A percentile compares a stretch with the other conserved stretches of the same genome.
Conservation (phyloP, 192 early-diverging fungal species). For the Coemansia reversa region DNA sequence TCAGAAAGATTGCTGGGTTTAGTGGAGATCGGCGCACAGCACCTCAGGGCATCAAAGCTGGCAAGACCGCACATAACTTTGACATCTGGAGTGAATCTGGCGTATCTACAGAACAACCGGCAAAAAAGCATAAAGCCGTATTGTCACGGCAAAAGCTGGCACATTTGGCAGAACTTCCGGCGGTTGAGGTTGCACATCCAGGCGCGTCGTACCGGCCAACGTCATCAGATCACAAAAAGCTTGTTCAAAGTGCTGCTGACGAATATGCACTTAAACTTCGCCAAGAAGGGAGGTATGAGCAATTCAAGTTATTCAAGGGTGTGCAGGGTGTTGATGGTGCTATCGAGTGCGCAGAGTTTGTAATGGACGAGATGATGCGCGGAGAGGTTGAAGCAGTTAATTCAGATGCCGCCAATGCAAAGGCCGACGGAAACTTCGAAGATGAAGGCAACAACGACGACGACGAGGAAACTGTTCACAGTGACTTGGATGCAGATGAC, state of each 20-base stretch:
- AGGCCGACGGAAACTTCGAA: neutral
- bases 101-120: neutral
- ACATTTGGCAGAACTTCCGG: constrained; percentile 52
- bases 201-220: constrained; percentile 92
- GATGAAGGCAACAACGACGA: constrained; percentile 15
- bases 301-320: constrained; percentile 15
- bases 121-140: constrained; percentile 4
- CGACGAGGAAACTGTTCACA: constrained; percentile 9
- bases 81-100: constrained; percentile 38
- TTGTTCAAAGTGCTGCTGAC: constrained; percentile 60
- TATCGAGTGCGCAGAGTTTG: constrained; percentile 29
- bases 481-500: constrained; percentile 15
- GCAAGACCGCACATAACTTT: constrained; percentile 5
- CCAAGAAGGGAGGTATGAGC: constrained; percentile 13
- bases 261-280: constrained; percentile 56
- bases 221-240: constrained; percentile 73
- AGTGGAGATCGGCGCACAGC: constrained; percentile 11
- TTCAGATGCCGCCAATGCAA: constrained; percentile 8
- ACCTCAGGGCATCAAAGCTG: constrained; percentile 14
- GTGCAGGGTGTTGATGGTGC: constrained; percentile 16
- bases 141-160: constrained; percentile 23
- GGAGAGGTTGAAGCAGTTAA: constrained; percentile 18
- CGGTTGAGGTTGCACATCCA: constrained; percentile 73
- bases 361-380: constrained; percentile 34
- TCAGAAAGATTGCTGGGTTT: constrained; percentile 37